Base-by-base conservation (phyloP, 2,329 filamentous ascomycete genomes). In the Pseudopithomyces maydicus region DNA sequence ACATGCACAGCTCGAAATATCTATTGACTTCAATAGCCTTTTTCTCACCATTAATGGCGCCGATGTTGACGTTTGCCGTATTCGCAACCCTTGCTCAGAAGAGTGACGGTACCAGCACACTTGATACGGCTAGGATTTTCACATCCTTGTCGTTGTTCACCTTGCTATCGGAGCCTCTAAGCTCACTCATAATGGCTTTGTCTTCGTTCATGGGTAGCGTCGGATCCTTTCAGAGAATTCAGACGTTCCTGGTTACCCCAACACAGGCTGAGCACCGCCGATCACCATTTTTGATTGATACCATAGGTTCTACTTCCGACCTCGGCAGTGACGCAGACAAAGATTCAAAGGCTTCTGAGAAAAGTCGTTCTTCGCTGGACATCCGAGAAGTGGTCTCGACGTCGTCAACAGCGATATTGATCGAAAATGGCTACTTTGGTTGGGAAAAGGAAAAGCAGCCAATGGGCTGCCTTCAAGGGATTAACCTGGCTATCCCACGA, bases 121-220 rank as follows among this genome's bases (percentile, higher is more conserved):
- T 82, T 19, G 76, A 78, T 39, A 77, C 78, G 3, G 73, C 77
- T 2, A 75, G 69, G 8, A 76, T 79, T 1, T 82, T 80, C 58
- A 81, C 80, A 1, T 79, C 80, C 2, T 61, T 82, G 3, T 80
- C 80, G 0, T 74, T 82, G 0, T 80, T 82, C 52, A 74, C 78
- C 0, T 72, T 82, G 7, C 63, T 82, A 2, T 72, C 79, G 1
- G 79, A 82, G 41, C 80, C 80, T 5, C 71, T 82, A 1, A 63
- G 77, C 17, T 77, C 75, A 3, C 67, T 82, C 32, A 78, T 82
- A 8, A 79, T 80, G 75, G 75, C 78, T 8, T 64, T 81, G 10
- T 74, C 77, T 55, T 69, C 74, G 3, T 78, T 81, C 42, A 74
- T 79, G 55, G 78, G 78, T 1, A 76, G 78, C 2, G 69, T 81